Base-by-base conservation (phyloP, 371 early-diverging fungal species). In the Mucor plumbeus region DNA sequence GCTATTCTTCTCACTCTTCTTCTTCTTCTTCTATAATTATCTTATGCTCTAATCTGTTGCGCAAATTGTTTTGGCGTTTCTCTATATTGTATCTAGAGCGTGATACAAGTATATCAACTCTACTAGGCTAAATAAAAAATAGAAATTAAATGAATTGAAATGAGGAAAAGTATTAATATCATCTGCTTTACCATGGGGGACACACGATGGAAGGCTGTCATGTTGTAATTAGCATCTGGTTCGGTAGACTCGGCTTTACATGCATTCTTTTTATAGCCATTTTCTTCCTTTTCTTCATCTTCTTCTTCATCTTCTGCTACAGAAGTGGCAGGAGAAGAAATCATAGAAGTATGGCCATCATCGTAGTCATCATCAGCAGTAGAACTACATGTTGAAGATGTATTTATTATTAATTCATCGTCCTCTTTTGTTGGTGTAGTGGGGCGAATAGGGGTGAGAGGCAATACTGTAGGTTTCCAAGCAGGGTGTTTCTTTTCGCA, bases 1-100 rank as follows among this genome's bases (percentile, higher is more conserved):
- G 34, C 39, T 63, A 43, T 34, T 62, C 19, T 56, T 57, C 54
- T 48, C n/a, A n/a, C n/a, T 62, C 63, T 3, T 68, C 70, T 8
- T 65, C 70, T 5, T 69, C 70, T 56, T 70, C 70, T 57, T 65
- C 66, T 26, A 65, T 57, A 50, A 70, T 65, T 39, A 57, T 70
- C 43, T 57, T 65, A 21, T 53, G 56, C n/a, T 57, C 70, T 36
- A 70, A 9, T 58, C 70, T 65, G 61, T 35, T 40, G 10, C 66
- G 41, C 61, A 58, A 26, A 21, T 13, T 48, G 36, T 64, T 40
- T 13, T 61, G 48, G 36, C 62, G 58, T 19, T 63, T 59, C 7
- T 36, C 54, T 50, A 40, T 26, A 50, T 44, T 38, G 38, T 50
- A 65, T 43, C 63, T 58, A 34, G 61, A 57, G 9, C 62, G 58